These are phyloP conservation scores for Sugiyamaella smithiae DNA, from an alignment of 805 yeast genomes.

Conservation along the genomic window DNA sequence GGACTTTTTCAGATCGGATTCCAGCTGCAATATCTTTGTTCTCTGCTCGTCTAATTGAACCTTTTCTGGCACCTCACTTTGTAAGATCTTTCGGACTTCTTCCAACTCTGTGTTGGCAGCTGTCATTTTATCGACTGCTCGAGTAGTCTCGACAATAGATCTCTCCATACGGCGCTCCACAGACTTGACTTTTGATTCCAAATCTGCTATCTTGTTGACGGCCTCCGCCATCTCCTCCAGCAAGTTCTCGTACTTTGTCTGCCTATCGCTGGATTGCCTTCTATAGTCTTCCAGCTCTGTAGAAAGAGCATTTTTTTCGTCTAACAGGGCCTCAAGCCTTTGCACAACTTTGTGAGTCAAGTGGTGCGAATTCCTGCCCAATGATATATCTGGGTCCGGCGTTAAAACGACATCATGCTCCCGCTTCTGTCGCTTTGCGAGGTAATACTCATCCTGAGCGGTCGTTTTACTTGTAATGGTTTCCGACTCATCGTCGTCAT, in stretches of 20 bases:
- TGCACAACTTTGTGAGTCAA: constrained; percentile 64
- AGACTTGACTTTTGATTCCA: constrained; percentile 23
- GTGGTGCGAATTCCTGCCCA: constrained; percentile 4
- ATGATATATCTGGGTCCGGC: constrained; percentile 10
- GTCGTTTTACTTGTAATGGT: background rate
- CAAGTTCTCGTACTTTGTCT: constrained; percentile 44
- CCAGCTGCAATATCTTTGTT: constrained; percentile 43
- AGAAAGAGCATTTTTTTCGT: constrained; percentile 42
- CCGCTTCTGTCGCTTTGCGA: constrained; percentile 22
- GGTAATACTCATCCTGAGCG: constrained; percentile 21
- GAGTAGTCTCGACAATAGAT: constrained; percentile 20
- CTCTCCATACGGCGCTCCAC: constrained; percentile 30
- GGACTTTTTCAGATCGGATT: constrained; percentile 44
- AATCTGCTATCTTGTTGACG: constrained; percentile 44
- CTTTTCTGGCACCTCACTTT: constrained; percentile 25
- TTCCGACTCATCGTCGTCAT: background rate
- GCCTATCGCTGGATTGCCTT: constrained; percentile 39
- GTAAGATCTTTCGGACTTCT: constrained; percentile 26
- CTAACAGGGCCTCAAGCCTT: constrained; percentile 49
- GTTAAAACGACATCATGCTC: constrained; percentile 11
- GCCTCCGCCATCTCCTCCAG: constrained; percentile 47
- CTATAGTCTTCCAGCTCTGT: constrained; percentile 49
- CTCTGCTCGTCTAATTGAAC: constrained; percentile 39
- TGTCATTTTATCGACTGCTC: constrained; percentile 28
- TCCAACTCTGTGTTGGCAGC: constrained; percentile 33